Conservation (phyloP, 2,329 filamentous ascomycete genomes). For the Cladosporium halotolerans region DNA sequence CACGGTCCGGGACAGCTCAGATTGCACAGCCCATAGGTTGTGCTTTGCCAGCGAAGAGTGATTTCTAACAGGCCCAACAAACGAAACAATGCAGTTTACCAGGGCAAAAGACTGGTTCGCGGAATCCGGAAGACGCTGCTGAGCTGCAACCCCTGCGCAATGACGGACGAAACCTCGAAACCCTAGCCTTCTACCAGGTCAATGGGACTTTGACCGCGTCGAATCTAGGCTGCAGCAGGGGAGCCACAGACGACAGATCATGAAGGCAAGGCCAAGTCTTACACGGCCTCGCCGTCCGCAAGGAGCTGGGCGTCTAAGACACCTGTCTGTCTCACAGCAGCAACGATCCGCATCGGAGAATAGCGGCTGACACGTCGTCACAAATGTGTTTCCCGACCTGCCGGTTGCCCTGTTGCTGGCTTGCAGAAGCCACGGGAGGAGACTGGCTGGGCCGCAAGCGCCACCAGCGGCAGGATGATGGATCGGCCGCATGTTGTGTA, state of each 20-base stretch:
- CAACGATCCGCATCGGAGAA: constrained; percentile 6
- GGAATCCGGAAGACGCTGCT: constrained; percentile 4
- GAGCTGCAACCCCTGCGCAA: constrained; percentile 1
- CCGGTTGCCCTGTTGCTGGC: neutral
- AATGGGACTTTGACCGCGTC: neutral
- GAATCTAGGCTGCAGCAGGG: neutral
- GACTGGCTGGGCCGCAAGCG: neutral
- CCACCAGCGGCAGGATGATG: neutral
- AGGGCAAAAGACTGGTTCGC: constrained; percentile 8
- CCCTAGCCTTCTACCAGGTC: constrained; percentile 3
- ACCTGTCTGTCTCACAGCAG: constrained; percentile 6
- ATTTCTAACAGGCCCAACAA: constrained; percentile 13
- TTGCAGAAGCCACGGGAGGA: neutral
- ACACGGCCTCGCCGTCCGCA: constrained; percentile 1
- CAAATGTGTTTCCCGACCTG: constrained; percentile 6
- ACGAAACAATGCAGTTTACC: constrained; percentile 10
- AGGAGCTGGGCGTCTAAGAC: constrained; percentile 5
- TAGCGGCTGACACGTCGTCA: constrained; percentile 6
- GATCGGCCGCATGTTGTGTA: constrained; percentile 6
- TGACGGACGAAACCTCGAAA: neutral
- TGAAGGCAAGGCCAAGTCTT: neutral
- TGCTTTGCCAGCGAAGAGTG: constrained; percentile 12
- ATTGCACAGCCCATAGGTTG: neutral
- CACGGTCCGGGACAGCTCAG: no score
- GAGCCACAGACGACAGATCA: neutral